Evolutionary conservation across 2,329 filamentous ascomycete species (phyloP), one percentile per base, ranked within the genome.

Genomic region (Exophiala mesophila): DNA sequence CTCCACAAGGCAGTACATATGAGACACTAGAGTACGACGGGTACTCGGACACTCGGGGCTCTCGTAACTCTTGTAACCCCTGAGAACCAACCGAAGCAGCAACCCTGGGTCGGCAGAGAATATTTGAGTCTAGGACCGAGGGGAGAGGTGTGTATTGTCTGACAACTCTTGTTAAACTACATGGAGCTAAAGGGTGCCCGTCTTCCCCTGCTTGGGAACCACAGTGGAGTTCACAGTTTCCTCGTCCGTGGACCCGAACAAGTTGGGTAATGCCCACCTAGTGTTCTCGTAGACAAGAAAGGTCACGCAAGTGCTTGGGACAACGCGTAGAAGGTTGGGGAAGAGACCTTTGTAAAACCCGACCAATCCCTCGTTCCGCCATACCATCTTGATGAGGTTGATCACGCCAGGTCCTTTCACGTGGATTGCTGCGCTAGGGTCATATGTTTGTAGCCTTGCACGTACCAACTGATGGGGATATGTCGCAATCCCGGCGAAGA

Each of bases 221-320:
- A 37, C 36, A 16, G 40, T 32, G 16, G 16, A 13, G 15, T 35
- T 15, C 7, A 37, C 17, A 13, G 36, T 15, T 18, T 34, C 23
- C 12, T 48, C 41, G 7, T 37, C 35, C 9, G 20, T 24, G 16
- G 30, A 17, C 5, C 49, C 47, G 41, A 52, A 49, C 10, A 55
- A 32, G 26, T 49, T 39, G 13, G 54, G 54, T 23, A 56, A 32
- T 8, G 26, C 38, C 53, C 77, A 80, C 66, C 84, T 88, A 46
- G 84, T 82, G 64, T 97, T 97, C 70, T 98, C 92, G 66, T 97
- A 97, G 17, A 97, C 89, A 56, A 98, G 66, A 61, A 98, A 97
- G 1, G 90, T 97, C 40, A 96, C 87, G 78, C 92, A 94, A 3
- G 92, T 97, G 21, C 88, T 89, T 3, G 92, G 92, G 63, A 98